Base-by-base conservation (phyloP, 2,329 filamentous ascomycete genomes). In the Rutstroemia sydowiana region DNA sequence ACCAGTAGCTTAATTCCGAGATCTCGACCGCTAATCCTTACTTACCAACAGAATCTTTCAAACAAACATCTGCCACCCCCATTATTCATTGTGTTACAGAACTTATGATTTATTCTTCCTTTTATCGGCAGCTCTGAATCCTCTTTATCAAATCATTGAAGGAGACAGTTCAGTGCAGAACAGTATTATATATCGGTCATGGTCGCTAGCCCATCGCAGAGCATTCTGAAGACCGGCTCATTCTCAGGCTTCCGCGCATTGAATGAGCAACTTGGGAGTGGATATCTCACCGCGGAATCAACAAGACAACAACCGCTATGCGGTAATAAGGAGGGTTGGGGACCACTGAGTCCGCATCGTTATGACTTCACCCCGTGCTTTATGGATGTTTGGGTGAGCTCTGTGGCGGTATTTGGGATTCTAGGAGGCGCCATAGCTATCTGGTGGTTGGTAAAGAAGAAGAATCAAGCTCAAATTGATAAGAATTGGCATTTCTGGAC, bases 281-380 rank as follows among this genome's bases (percentile, higher is more conserved):
- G 75, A 56, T 88, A 88, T 69, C 77, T 88, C 55, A 75, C 64
- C 31, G 68, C 72, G 18, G 68, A 68, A 45, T 59, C 58, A 47
- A 57, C 60, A 47, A 46, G 46, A 20, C 44, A 46, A 59, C 87
- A 95, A 67, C 82, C 88, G 53, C 75, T 96, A 69, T 97, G 92
- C 72, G 82, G 86, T 68, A 93, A 95, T 70, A 75, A 77, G 50
- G 92, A 97, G 71, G 95, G 93, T 64, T 98, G 93, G 93, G 95
- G 95, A 1, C 93, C 93, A 20, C 67, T 98, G 66, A 96, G 90
- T 70, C 83, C 84, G 32, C 76, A 83, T 60, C 79, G 92, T 68
- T 96, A 89, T 70, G 93, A 98, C 72, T 90, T 98, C 64, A 97
- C 93, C 14, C 92, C 93, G 37, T 98, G 93, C 74, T 98, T 98